A percentile compares a stretch with the other conserved stretches of the same genome.
phyloP scores from a whole-genome alignment of 2,329 filamentous ascomycete species.

The Aspergillus calidoustus region DNA sequence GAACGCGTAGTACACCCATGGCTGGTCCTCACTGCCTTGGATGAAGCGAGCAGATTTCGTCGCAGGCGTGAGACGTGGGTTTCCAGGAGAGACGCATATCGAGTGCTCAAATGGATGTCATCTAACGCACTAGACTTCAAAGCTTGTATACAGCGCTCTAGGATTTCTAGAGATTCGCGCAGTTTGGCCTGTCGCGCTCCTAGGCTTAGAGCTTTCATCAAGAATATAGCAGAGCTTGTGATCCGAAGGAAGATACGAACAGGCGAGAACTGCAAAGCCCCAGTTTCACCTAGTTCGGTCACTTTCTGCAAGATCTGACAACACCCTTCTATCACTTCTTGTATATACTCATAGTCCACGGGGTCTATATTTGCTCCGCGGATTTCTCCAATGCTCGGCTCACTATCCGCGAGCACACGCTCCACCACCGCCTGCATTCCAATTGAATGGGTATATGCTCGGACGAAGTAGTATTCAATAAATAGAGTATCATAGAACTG shows the following conservation, averaged over 20 bases:
- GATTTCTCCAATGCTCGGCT: conserved; percentile 40
- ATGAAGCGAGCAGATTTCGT: conserved; percentile 43
- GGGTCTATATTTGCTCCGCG: conserved; percentile 52
- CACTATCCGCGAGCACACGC: conserved; percentile 49
- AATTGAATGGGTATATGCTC: conserved; percentile 51
- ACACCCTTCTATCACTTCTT: conserved; percentile 60
- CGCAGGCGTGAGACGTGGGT: conserved; percentile 49
- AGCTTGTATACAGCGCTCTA: conserved; percentile 54
- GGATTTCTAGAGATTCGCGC: conserved; percentile 53
- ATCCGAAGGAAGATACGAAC: conserved; percentile 60
- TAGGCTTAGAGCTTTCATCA: conserved; percentile 57
- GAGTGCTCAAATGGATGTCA: conserved; percentile 57
- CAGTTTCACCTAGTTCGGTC: conserved; percentile 52
- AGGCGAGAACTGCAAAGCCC: conserved; percentile 56
- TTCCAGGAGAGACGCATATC: conserved; percentile 57
- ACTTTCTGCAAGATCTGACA: conserved; percentile 57
- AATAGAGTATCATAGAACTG: conserved; percentile 55
- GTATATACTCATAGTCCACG: conserved; percentile 60
- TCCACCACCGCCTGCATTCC: conserved; percentile 63
- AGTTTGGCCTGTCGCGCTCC: conserved; percentile 56
- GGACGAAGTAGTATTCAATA: conserved; percentile 57
- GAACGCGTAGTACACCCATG: conserved; percentile 31
- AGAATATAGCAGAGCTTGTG: conserved; percentile 60
- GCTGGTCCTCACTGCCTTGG: conserved; percentile 33
- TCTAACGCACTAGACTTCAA: conserved; percentile 55